Evolutionary conservation across 1,139 yeast species (phyloP), one percentile per base, ranked within the genome.

Genomic region (Trichomonascaceae sp.): DNA sequence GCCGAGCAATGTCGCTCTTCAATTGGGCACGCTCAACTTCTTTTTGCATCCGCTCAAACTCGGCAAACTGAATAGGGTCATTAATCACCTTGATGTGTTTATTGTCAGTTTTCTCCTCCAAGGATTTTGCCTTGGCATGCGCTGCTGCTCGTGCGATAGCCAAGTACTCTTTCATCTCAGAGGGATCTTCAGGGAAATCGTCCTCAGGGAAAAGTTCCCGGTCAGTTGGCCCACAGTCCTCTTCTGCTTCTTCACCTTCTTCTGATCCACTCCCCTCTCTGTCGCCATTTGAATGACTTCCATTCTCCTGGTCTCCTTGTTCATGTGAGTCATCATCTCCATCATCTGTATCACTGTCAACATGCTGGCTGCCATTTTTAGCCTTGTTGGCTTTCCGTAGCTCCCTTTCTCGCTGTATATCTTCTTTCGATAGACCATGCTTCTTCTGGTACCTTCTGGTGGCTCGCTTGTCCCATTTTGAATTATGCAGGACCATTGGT

Each of bases 401-500:
- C 13, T 27, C 38, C 15, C 31, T 33, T 11, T 30, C 34, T 8
- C 17, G 33, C 8, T 31, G 29, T 11, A 26, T 20, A 4, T 33
- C 26, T 28, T 31, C n/a, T 5, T 36, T 33, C 18, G 31, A 25
- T 17, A 46, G 38, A 2, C 50, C 49, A 37, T 47, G 52, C 40
- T 48, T 48, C 35, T 43, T 41, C 31, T 39, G 32, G 32, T 48
- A 47, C 35, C 34, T 31, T 29, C 38, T 34, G 18, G 45, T 48
- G 16, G 53, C 53, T 34, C 43, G 41, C 17, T 41, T 37, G 33
- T 48, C 52, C 52, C 52, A 48, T 39, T 48, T 48, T n/a, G 45
- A 43, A 35, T 48, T 47, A 34, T 48, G 53, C 5, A 48, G 42
- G 9, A 48, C 53, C 53, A 48, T 48, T 8, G n/a, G n/a, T n/a